Evolutionary conservation across 169 alveolate species (phyloP).

Genomic region (Theileria sp.): DNA sequence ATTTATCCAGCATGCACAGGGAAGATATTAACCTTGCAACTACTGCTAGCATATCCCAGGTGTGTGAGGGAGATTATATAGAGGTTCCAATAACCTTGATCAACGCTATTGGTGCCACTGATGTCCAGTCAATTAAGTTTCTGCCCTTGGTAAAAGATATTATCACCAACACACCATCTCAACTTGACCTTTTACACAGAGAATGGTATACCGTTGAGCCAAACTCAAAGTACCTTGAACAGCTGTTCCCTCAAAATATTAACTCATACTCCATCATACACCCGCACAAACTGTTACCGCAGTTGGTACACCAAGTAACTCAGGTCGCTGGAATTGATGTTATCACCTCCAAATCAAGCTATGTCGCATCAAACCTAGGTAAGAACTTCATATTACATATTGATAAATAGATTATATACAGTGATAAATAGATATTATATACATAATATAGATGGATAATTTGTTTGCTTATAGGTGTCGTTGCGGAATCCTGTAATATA

Average conservation of each 20-base stretch:
- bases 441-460: too few species aligned
- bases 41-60: conserved; percentile 40
- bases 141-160: conserved; percentile 35
- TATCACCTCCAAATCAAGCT: conserved; percentile 50
- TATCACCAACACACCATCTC: conserved; percentile 17
- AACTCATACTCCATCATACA: conserved; percentile 43
- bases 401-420: too few species aligned
- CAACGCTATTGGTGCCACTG: conserved; percentile 60
- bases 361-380: conserved; percentile 45
- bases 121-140: conserved; percentile 46
- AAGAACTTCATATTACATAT: too few species aligned
- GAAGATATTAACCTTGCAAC: conserved; percentile 59
- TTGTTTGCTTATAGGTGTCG: too few species aligned
- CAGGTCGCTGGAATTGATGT: conserved; percentile 68
- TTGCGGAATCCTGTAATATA: conserved; percentile 45
- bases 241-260: conserved; percentile 62
- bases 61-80: conserved; percentile 64
- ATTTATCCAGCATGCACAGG: conserved; percentile 50
- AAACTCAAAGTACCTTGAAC: conserved; percentile 61
- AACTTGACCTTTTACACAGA: conserved; percentile 56
- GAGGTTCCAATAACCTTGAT: conserved; percentile 58
- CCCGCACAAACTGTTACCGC: conserved; percentile 56
- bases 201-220: conserved; percentile 69
- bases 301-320: conserved; percentile 52
- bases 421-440: too few species aligned